phyloP scores from a whole-genome alignment of 2,329 filamentous ascomycete genomes.

The Scedosporium boydii region DNA sequence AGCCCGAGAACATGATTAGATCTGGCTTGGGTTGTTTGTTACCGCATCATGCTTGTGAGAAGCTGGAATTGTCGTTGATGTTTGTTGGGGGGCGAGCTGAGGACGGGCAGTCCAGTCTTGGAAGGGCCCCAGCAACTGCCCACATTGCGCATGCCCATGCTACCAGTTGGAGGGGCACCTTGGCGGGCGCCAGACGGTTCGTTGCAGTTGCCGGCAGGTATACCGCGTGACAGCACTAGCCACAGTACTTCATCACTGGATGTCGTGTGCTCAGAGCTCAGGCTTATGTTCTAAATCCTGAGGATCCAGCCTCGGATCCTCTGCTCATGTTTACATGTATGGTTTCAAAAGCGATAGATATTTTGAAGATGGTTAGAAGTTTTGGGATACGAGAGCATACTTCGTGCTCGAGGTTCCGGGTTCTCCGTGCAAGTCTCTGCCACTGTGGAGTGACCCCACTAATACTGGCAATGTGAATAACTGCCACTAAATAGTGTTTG shows the following conservation, averaged over 20 bases:
- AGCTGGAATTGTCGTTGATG: not conserved
- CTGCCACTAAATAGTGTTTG: too few species aligned
- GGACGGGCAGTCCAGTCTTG: not conserved
- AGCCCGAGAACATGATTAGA: constrained; percentile 53
- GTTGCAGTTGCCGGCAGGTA: not conserved
- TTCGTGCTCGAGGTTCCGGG: too few species aligned
- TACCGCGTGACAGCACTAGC: not conserved
- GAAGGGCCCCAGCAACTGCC: not conserved
- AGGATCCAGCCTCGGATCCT: too few species aligned
- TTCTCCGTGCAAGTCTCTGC: too few species aligned
- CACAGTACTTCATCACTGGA: not conserved
- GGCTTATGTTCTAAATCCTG: too few species aligned
- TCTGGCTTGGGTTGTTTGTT: not conserved
- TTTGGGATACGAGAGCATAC: too few species aligned
- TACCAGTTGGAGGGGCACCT: not conserved
- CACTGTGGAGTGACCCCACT: too few species aligned
- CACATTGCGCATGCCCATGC: not conserved
- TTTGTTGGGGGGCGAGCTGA: not conserved
- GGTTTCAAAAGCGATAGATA: too few species aligned
- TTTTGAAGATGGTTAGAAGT: too few species aligned
- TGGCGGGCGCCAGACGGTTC: not conserved
- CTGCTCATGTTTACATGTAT: too few species aligned
- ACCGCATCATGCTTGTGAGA: not conserved
- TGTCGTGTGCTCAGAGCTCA: too few species aligned
- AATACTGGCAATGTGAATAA: too few species aligned